Evolutionary conservation across 371 early-diverging fungal species (phyloP), one percentile per base, ranked within the genome.

Genomic region (Lichtheimia ramosa): DNA sequence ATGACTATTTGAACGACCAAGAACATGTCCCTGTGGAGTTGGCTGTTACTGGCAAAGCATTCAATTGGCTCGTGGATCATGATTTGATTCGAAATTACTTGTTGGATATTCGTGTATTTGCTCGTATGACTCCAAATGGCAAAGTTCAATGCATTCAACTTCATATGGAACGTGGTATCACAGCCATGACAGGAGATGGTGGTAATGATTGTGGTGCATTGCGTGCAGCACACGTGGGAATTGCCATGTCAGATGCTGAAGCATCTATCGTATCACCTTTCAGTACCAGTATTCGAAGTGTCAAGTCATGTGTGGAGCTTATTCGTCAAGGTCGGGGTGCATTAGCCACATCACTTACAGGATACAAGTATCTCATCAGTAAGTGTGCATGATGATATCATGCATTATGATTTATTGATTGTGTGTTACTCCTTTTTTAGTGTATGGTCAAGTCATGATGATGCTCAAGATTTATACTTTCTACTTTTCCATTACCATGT

Each of bases 181-280:
- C 92, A 21, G 92, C 89, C 28, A 92, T 95, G 92, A 91, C 92
- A 63, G 98, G 98, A 54, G 98, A 98, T 75, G 98, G 98, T 63
- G 95, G 91, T 51, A 98, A 98, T 76, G 98, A 98, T 69, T 92
- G 93, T 65, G 95, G 93, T 56, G 98, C 97, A 10, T 76, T 98
- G 51, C 90, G 91, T 63, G 91, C 89, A 40, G 91, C 96, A 16
- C 94, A 95, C 65, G 95, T 92, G 18, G 96, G 98, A 54, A 72
- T 97, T 43, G 92, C 96, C 20, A 83, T 97, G 52, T 89, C 92
- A 18, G 89, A 90, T 56, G 89, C 93, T 42, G 94, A 92, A 70
- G 89, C 93, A 0, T 91, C 89, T 15, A 88, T 96, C 57, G 94
- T 92, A 14, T 86, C 95, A 39, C 92, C 90, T 16, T 97, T 96